Evolutionary conservation across 495 filamentous ascomycete species (phyloP).

Genomic region (Aspergillus kassunensis): DNA sequence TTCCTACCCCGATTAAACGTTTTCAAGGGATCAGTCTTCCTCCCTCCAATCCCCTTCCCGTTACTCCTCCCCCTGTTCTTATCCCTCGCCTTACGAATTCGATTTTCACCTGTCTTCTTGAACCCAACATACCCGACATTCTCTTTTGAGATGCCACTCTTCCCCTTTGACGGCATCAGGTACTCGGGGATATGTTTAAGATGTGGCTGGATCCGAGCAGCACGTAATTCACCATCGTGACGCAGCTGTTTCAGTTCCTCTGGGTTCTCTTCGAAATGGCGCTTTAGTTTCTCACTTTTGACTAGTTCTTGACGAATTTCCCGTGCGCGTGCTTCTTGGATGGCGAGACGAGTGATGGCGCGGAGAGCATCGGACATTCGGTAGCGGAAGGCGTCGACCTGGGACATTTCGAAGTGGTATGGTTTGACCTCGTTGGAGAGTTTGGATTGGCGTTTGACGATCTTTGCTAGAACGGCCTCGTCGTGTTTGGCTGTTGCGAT

Average conservation of each 20-base stretch:
- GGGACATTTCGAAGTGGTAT: conserved; percentile 91
- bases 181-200: conserved; percentile 96
- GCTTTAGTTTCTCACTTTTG: conserved; percentile 86
- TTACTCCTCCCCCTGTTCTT: conserved; percentile 53
- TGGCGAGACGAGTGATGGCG: conserved; percentile 73
- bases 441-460: conserved; percentile 66
- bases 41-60: conserved; percentile 42
- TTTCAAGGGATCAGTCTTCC: conserved; percentile 80
- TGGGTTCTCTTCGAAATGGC: conserved; percentile 97
- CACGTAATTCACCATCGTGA: conserved; percentile 83
- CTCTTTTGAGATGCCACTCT: conserved; percentile 56
- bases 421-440: conserved; percentile 74
- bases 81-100: conserved; percentile 68
- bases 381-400: conserved; percentile 90
- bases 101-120: conserved; percentile 66
- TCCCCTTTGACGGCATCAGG: conserved; percentile 76
- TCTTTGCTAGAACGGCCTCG: conserved; percentile 73
- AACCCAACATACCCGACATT: conserved; percentile 73
- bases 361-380: conserved; percentile 87
- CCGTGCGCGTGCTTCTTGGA: conserved; percentile 82
- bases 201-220: conserved; percentile 77
- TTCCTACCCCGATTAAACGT: conserved; percentile 63
- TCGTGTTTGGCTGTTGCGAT: conserved; percentile 70
- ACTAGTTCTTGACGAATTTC: conserved; percentile 87
- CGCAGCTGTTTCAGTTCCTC: conserved; percentile 79